Evolutionary conservation across 2,329 filamentous ascomycete genomes (phyloP), one percentile per base, ranked within the genome.

Genomic region (Malbranchea cinnamomea): DNA sequence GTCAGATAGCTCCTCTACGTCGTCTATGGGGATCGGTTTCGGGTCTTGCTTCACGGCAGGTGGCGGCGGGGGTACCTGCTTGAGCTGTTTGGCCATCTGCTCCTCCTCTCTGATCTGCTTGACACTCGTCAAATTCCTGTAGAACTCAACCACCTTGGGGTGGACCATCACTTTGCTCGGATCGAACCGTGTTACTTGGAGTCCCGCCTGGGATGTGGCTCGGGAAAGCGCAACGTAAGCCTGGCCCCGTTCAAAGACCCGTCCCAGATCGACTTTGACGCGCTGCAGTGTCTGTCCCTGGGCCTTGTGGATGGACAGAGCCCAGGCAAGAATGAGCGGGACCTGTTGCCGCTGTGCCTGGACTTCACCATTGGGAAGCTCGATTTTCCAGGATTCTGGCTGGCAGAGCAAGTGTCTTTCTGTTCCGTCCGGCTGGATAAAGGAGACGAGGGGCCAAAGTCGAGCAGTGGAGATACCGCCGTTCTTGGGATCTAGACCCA

Each of bases 211-310:
- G 35, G 68, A 80, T 2, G 83, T 92, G 9, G 89, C 89, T 55
- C 89, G 80, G 62, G 82, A 92, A 9, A 98, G 71, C 30, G 89
- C 89, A 30, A 98, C 89, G 48, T 98, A 98, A 4, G 89, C 89
- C 53, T 98, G 89, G 0, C 89, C 89, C 54, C 93, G 94, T 52
- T 98, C 89, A 45, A 98, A 98, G 1, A 93, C 81, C 37, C 73
- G 78, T 17, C 83, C 80, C 1, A 98, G 65, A 49, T 98, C 84
- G 15, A 98, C 89, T 48, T 92, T 92, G 36, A 98, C 89, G 29
- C 87, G 69, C 47, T 92, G 84, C 15, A 94, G 61, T 19, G 87
- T 95, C 53, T 95, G 87, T 2, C 87, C 87, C 51, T 95, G 87
- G 1, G 89, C 89, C 57, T 98, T 98, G 62, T 98, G 89, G 36